These are phyloP conservation scores for Arthrobotrys entomopaga DNA, from an alignment of 2,329 filamentous ascomycete species.

Conservation along the genomic window DNA sequence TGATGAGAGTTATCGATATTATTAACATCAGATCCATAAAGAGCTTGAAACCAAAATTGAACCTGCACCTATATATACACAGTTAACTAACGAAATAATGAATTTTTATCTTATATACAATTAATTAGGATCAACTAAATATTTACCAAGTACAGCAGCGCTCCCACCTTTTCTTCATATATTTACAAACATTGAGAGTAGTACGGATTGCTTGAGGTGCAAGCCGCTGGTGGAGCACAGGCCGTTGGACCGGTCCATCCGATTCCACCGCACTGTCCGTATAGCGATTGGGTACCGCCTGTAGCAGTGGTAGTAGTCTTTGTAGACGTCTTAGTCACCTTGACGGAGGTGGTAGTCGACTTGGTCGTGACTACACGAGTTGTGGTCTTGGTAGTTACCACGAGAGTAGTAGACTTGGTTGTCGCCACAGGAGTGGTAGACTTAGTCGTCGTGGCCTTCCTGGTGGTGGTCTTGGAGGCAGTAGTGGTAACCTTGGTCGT, in stretches of 20 bases:
- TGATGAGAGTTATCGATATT: no score
- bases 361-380: conserved; percentile 14
- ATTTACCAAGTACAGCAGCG: conserved; percentile 3
- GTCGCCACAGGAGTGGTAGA: conserved; percentile 1
- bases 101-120: conserved; percentile 25
- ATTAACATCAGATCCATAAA: no score
- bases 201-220: conserved; percentile 63
- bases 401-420: conserved; percentile 9
- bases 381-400: conserved; percentile 12
- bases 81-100: no score
- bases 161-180: background rate
- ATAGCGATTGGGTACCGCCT: conserved; percentile 56
- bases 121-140: background rate
- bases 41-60: no score
- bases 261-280: conserved; percentile 65
- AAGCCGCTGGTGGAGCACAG: conserved; percentile 63
- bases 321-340: conserved; percentile 47
- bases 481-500: conserved; percentile 15
- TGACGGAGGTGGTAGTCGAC: conserved; percentile 14
- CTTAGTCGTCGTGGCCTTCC: conserved; percentile 4
- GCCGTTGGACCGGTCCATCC: conserved; percentile 63
- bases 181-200: conserved; percentile 64
- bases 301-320: conserved; percentile 13
- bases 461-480: conserved; percentile 24
- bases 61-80: no score